Conservation (phyloP, 352 stramenopile species). For the Pythium monospermum region DNA sequence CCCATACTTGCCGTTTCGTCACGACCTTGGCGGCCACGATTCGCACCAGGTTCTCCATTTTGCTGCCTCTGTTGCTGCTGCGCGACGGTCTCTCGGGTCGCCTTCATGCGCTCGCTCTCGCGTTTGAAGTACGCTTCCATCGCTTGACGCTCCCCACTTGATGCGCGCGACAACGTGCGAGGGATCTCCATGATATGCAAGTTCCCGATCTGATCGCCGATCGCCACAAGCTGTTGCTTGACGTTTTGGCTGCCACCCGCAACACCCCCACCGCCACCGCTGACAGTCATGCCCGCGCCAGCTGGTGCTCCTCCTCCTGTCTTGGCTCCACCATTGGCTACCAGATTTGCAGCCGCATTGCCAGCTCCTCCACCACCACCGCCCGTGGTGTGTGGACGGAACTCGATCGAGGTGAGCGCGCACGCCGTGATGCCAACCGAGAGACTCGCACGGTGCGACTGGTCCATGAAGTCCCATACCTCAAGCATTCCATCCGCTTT, state of each 20-base stretch:
- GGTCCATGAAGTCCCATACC: slow-evolving; percentile 93
- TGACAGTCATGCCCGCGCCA: slow-evolving; percentile 9
- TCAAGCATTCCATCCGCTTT: slow-evolving; percentile 89
- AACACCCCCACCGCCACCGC: slow-evolving; percentile 6
- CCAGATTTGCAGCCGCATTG: slow-evolving; percentile 6
- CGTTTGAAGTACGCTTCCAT: slow-evolving; percentile 90
- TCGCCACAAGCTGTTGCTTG: slow-evolving; percentile 88
- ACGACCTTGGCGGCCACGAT: slow-evolving; percentile 13
- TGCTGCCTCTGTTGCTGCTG: slow-evolving; percentile 11
- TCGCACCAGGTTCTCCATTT: too few species aligned
- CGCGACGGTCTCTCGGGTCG: slow-evolving; percentile 22
- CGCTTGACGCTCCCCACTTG: slow-evolving; percentile 64
- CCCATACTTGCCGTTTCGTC: neutral
- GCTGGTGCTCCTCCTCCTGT: slow-evolving; percentile 3
- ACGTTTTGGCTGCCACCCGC: slow-evolving; percentile 25
- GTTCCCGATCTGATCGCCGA: slow-evolving; percentile 90
- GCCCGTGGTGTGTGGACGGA: slow-evolving; percentile 33
- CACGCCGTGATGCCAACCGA: slow-evolving; percentile 80
- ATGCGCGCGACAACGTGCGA: slow-evolving; percentile 79
- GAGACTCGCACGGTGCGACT: slow-evolving; percentile 81
- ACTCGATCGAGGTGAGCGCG: slow-evolving; percentile 84
- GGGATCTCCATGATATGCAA: slow-evolving; percentile 92
- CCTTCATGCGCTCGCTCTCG: slow-evolving; percentile 74
- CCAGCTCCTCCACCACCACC: slow-evolving; percentile 3
- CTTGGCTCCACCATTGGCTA: slow-evolving; percentile 6